Evolutionary conservation across 257 asterid genomes (phyloP).

Genomic region (Gynochthodes officinalis): DNA sequence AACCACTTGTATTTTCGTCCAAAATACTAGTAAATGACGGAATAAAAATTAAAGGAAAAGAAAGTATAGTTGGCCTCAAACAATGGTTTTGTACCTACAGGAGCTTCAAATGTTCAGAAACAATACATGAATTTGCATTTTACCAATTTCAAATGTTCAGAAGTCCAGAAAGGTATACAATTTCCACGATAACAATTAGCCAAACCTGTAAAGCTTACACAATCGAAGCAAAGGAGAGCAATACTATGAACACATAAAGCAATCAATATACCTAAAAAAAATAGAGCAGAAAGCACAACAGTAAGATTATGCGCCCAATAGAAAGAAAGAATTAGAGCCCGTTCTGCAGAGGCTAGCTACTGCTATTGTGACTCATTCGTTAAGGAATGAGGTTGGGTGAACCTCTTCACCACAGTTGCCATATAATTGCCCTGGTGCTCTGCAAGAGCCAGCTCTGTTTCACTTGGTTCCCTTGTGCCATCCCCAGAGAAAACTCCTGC

Average conservation of each 20-base stretch:
- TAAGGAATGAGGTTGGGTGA: constrained; percentile 11
- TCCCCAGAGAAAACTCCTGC: constrained; percentile 62
- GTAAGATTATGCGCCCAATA: constrained; percentile 6
- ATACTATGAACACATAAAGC: background rate
- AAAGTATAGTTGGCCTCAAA: too few relatives aligned
- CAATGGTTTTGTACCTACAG: too few relatives aligned
- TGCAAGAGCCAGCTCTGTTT: constrained; percentile 50
- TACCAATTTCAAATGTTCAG: too few relatives aligned
- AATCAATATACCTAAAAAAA: background rate
- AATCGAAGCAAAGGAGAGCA: background rate
- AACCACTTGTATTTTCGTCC: too few relatives aligned
- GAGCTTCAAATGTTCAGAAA: background rate
- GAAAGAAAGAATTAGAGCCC: background rate
- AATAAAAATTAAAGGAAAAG: too few relatives aligned
- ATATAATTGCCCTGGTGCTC: constrained; percentile 62
- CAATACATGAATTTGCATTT: too few relatives aligned
- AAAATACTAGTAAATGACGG: too few relatives aligned
- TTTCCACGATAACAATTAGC: constrained; percentile 3
- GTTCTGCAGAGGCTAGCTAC: constrained; percentile 3
- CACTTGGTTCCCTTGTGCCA: constrained; percentile 43
- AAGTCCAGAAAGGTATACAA: background rate
- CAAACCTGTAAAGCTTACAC: background rate
- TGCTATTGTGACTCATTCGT: background rate
- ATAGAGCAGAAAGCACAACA: background rate
- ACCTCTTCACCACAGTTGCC: constrained; percentile 46